A percentile compares a stretch with the other conserved stretches of the same genome.
Conservation (phyloP, 2,329 filamentous ascomycete genomes). For the Paecilomyces fulvus region DNA sequence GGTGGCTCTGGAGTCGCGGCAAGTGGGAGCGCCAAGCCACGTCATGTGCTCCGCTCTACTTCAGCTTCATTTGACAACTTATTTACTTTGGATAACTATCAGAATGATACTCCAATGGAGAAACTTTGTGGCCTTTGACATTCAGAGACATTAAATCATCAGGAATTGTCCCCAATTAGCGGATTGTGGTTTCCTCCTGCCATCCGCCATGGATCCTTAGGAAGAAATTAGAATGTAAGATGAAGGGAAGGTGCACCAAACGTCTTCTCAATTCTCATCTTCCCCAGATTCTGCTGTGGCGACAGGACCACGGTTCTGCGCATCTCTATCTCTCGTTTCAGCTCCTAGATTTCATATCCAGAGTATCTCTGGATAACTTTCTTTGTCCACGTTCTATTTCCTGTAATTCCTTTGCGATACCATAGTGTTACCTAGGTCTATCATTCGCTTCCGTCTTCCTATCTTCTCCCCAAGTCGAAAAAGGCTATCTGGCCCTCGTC, state of each 20-base stretch:
- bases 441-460: constrained; percentile 1
- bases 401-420: background rate
- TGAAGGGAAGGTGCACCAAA: constrained; percentile 2
- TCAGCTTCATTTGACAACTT: background rate
- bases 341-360: background rate
- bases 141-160: background rate
- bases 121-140: background rate
- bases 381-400: background rate
- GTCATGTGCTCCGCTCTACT: constrained; percentile 7
- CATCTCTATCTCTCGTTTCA: background rate
- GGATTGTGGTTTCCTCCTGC: background rate
- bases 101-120: background rate
- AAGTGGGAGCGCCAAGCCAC: constrained; percentile 8
- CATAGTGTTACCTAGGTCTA: background rate
- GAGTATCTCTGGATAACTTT: background rate
- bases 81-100: background rate
- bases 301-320: background rate
- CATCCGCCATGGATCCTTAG: background rate
- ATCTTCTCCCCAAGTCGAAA: background rate
- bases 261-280: background rate
- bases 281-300: background rate
- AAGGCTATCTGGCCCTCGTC: background rate
- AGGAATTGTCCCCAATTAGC: background rate
- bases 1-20: background rate
- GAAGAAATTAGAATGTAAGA: background rate